Evolutionary conservation across 495 filamentous ascomycete genomes (phyloP), one percentile per base, ranked within the genome.

Genomic region (Corynascus novoguineensis): DNA sequence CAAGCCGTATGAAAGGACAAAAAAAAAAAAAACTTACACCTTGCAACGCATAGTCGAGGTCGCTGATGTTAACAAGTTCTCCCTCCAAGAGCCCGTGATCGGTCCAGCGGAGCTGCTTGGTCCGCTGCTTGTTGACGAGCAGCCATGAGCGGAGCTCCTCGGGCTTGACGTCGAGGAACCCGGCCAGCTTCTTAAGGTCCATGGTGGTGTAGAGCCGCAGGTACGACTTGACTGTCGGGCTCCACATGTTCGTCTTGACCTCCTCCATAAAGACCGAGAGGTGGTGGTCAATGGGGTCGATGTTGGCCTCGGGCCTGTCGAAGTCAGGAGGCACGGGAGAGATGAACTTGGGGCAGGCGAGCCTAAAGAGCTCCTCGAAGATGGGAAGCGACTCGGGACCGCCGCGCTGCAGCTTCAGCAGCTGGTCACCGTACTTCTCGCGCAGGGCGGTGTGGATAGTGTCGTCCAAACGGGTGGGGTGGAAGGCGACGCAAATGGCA

Each of bases 131-230:
- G 79, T 95, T 97, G 40, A 98, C 90, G 38, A 97, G 75, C 47
- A 98, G 76, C 84, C 90, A 93, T 34, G 85, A 85, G 60, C 93
- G 81, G 64, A 98, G 79, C 73, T 92, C 86, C 73, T 97, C 95
- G 4, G 92, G 87, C 71, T 95, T 83, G 44, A 96, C 89, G 60
- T 97, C 92, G 46, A 98, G 80, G 83, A 98, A 97, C 50, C 90
- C 91, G 54, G 93, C 92, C 53, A 98, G 83, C 77, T 98, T 98
- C 79, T 95, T 92, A 60, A 98, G 78, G 68, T 98, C 93, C 90
- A 97, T 97, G 59, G 95, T 98, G 38, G 95, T 97, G 81, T 98
- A 98, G 53, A 98, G 90, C 71, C 95, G 93, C 56, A 98, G 83
- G 79, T 97, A 98, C 52, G 92, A 96, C 77, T 92, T 95, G 65